phyloP scores from a whole-genome alignment of 208 protist genomes.

The Trypanosoma theileri region DNA sequence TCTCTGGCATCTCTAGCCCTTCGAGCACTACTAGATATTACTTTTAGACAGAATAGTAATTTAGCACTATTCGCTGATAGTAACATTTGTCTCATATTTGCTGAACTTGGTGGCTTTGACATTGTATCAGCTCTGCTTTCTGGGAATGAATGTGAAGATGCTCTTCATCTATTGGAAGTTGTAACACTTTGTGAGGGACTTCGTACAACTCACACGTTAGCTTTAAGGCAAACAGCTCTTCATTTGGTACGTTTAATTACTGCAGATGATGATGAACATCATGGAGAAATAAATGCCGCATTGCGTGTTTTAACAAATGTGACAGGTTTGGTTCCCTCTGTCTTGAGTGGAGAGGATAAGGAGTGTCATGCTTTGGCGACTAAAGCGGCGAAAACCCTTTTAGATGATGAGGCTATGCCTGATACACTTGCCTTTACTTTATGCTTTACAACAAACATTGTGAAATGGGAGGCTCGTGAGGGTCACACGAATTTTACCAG shows the following conservation, averaged over 20 bases:
- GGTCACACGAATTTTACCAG: conserved; percentile 20
- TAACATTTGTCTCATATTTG: conserved; percentile 40
- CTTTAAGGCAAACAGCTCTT: conserved; percentile 11
- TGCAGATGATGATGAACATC: not conserved
- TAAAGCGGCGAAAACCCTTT: conserved; percentile 7
- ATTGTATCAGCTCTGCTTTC: conserved; percentile 24
- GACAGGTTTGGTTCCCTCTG: conserved; percentile 41
- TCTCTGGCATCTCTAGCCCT: conserved; percentile 30
- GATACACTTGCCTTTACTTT: conserved; percentile 55
- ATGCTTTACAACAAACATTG: conserved; percentile 79
- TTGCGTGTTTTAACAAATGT: conserved; percentile 73
- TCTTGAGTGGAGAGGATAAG: not conserved
- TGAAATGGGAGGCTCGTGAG: conserved; percentile 47
- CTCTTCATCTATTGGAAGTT: conserved; percentile 28
- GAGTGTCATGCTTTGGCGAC: conserved; percentile 13
- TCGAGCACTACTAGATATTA: conserved; percentile 31
- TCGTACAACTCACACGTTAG: not conserved
- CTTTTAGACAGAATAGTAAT: conserved; percentile 39
- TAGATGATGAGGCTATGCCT: conserved; percentile 4
- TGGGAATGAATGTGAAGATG: conserved; percentile 20
- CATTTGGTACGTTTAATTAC: conserved; percentile 17
- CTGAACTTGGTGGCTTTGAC: conserved; percentile 33
- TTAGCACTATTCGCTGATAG: not conserved
- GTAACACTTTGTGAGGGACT: conserved; percentile 27
- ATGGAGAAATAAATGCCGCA: conserved; percentile 23